phyloP scores from a whole-genome alignment of 1,284 basidiomycete genomes.

The Thelephora terrestris region DNA sequence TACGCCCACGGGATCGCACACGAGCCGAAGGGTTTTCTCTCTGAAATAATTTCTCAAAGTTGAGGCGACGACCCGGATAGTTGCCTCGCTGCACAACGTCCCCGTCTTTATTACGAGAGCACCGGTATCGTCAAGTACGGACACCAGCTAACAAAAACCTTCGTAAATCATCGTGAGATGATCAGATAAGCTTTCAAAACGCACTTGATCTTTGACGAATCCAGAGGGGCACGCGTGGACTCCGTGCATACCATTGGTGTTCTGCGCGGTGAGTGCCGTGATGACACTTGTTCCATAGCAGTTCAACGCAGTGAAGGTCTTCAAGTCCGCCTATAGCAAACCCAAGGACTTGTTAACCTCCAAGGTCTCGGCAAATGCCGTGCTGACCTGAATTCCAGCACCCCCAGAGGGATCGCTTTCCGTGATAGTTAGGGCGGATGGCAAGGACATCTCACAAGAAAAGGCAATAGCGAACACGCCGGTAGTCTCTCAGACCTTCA shows the following conservation, averaged over 20 bases:
- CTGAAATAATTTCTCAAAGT: slow-evolving; percentile 33
- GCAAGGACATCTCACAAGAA: slow-evolving; percentile 9
- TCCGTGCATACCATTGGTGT: slow-evolving; percentile 77
- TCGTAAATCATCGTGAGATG: not conserved
- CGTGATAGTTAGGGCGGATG: slow-evolving; percentile 61
- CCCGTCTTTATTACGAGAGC: slow-evolving; percentile 83
- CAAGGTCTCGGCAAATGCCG: not conserved
- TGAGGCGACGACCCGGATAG: slow-evolving; percentile 32
- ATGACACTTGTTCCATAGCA: slow-evolving; percentile 82
- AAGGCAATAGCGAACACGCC: no score
- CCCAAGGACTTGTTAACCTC: not conserved
- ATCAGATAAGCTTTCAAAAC: not conserved
- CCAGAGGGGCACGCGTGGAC: slow-evolving; percentile 55
- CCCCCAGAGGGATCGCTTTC: slow-evolving; percentile 86
- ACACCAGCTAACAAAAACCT: slow-evolving; percentile 44
- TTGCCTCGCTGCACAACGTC: slow-evolving; percentile 63
- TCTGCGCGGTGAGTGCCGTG: slow-evolving; percentile 89
- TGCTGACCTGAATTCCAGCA: slow-evolving; percentile 76
- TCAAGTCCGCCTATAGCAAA: slow-evolving; percentile 56
- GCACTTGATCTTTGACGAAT: slow-evolving; percentile 65
- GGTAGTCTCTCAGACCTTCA: no score
- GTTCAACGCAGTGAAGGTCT: slow-evolving; percentile 70
- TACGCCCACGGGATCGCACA: slow-evolving; percentile 89
- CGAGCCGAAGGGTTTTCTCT: slow-evolving; percentile 17
- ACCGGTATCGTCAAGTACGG: slow-evolving; percentile 66